Base-by-base conservation (phyloP, 2,329 filamentous ascomycete species). In the Podosphaera leucotricha region DNA sequence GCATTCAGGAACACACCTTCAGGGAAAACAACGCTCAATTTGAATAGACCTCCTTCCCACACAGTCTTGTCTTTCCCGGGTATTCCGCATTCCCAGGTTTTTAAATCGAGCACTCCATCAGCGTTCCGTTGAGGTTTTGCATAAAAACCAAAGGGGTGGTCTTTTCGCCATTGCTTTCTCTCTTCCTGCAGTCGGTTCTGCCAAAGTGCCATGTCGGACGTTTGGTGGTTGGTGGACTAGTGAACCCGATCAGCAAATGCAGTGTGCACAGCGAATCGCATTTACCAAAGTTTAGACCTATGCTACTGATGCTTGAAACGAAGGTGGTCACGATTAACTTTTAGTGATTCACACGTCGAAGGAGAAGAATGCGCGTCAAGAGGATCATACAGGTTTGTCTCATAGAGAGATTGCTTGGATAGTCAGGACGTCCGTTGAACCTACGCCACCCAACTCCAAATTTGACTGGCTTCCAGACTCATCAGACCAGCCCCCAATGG, bases 41-140 rank as follows among this genome's bases (percentile, higher is more conserved):
- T 98, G 67, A 95, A 95, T 10, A 94, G 65, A 1, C 90, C 90
- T n/a, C 86, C 86, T 57, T 92, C 86, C 90, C 90, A 98, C 19
- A 95, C 77, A 0, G 92, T 98, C 66, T 92, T 90, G 48, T 92
- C 78, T 60, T 93, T 94, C 56, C 92, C 90, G 2, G 90, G 90
- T 38, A 98, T 81, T 38, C 86, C 86, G 57, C 90, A 95, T 55
- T 95, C 86, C 90, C 90, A 98, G 51, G 76, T 73, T 70, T 94
- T 93, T 50, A 98, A 68, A 58, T 98, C 90, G 43, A 95, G 71
- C 1, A 84, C 75, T 45, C 85, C 86, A 52, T 83, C 71, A 16
- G 77, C 62, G 49, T 75, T 86, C 53, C 87, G 80, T 49, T 77
- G 67, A 11, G 92, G 90, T 58, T 86, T 83, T 20, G 90, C 90